Percentiles rank a stretch among this genome's conserved stretches.
Evolutionary conservation across 768 basidiomycete genomes (phyloP).

Genomic region (Kondoa subrosea): DNA sequence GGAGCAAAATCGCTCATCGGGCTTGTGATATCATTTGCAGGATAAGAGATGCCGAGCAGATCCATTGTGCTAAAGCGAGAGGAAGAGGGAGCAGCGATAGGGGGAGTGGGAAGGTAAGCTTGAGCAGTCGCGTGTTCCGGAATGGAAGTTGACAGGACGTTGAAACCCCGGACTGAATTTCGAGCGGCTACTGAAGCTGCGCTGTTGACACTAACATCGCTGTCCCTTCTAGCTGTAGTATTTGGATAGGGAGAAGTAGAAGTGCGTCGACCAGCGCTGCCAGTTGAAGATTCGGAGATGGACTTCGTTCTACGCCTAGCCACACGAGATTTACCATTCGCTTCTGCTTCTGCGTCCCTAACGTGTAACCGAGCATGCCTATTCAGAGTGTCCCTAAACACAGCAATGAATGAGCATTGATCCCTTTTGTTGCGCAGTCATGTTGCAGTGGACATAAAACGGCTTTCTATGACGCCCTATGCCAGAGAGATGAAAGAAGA

Average conservation of each 20-base stretch:
- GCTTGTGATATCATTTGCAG: neutral
- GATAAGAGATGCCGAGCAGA: constrained; percentile 8
- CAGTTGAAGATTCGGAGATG: neutral
- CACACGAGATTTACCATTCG: neutral
- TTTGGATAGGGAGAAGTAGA: neutral
- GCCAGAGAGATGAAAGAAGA: no score
- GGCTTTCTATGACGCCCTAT: neutral
- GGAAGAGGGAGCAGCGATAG: neutral
- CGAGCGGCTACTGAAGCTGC: neutral
- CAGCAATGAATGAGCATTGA: neutral
- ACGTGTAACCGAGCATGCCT: constrained; percentile 26
- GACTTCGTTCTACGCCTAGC: constrained; percentile 5
- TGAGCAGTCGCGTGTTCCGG: neutral
- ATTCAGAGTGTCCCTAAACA: constrained; percentile 27
- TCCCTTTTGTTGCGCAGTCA: neutral
- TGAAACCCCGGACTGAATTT: neutral
- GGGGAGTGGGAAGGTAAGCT: neutral
- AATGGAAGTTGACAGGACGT: neutral
- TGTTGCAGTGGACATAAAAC: neutral
- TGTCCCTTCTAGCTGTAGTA: neutral
- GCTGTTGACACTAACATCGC: no score
- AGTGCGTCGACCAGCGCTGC: neutral
- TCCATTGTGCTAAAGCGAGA: neutral
- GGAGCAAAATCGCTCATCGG: neutral
- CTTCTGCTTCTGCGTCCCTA: neutral